Base-by-base conservation (phyloP, 202 grass and related monocot species). In the Alloteropsis angusta region DNA sequence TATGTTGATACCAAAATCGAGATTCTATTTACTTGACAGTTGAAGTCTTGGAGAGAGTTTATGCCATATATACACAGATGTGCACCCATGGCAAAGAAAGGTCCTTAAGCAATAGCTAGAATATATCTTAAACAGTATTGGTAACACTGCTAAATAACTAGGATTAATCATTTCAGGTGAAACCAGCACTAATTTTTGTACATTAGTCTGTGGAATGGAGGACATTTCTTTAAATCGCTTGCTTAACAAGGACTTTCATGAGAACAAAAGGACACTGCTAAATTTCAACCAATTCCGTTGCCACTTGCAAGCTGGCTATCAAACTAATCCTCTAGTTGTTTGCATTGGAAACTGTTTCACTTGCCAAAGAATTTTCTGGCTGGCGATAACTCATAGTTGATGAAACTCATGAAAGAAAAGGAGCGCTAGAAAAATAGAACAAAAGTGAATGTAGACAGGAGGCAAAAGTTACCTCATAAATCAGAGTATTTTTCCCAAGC, bases 401-500 rank as follows among this genome's bases (percentile, higher is more conserved):
- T 64, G 26, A 55, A 74, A 78, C 52, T n/a, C n/a, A n/a, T n/a
- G n/a, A n/a, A n/a, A n/a, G n/a, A 36, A 83, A 68, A 37, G 7
- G 59, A 80, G n/a, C 71, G 35, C n/a, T 74, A 80, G 42, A n/a
- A 6, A 25, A 80, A 73, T 73, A 15, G 35, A 49, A 50, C 11
- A 71, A 35, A 49, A 70, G 35, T 43, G 37, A 69, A 57, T 48
- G 12, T 28, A 80, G 45, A 37, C 41, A 68, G 25, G 50, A 65
- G 47, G 18, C 46, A 71, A 12, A 25, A 21, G 57, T 68, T 92
- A 98, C 96, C 92, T 98, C 96, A 85, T 93, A 98, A 76, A 98
- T 84, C 39, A 98, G 84, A 84, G 71, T 87, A 79, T 87, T 89
- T 85, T 92, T 87, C 17, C 83, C 89, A 84, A 98, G 83, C 96